Evolutionary conservation across 2,329 filamentous ascomycete species (phyloP).

Genomic region (Volutella citrinella): DNA sequence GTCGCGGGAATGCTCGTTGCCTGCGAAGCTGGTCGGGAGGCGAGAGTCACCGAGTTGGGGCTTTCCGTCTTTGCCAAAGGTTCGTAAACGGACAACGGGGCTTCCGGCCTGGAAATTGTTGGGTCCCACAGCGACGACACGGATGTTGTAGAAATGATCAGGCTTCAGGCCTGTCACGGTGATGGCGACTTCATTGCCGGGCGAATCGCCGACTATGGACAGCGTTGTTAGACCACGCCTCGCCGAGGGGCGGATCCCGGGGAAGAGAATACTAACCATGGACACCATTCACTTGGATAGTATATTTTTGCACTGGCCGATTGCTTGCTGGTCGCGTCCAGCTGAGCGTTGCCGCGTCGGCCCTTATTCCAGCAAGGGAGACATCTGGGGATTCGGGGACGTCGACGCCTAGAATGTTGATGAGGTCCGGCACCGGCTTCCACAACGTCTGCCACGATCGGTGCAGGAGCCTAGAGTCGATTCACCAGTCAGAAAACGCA

Average conservation of each 20-base stretch:
- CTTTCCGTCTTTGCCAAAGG: constrained; percentile 62
- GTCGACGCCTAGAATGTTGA: constrained; percentile 88
- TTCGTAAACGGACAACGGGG: constrained; percentile 78
- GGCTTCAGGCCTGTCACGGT: constrained; percentile 86
- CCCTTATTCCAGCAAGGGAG: constrained; percentile 83
- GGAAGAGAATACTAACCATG: constrained; percentile 60
- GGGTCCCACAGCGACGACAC: constrained; percentile 85
- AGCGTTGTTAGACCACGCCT: no score
- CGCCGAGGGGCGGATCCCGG: neutral
- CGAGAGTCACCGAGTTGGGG: constrained; percentile 57
- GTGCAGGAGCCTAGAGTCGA: constrained; percentile 66
- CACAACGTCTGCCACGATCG: constrained; percentile 85
- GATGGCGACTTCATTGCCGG: constrained; percentile 55
- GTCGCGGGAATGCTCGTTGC: constrained; percentile 46
- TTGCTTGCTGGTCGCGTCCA: constrained; percentile 74
- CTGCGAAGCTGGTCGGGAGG: constrained; percentile 53
- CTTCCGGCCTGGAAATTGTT: constrained; percentile 93
- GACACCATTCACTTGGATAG: constrained; percentile 90
- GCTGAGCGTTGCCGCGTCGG: constrained; percentile 83
- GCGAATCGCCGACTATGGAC: constrained; percentile 74
- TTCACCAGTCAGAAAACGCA: constrained; percentile 6
- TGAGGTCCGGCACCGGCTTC: constrained; percentile 87
- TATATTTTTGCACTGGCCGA: constrained; percentile 75
- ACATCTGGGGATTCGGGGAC: constrained; percentile 88
- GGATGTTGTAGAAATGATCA: constrained; percentile 87